phyloP scores from a whole-genome alignment of 805 yeast genomes.

The Ogataea philodendri region DNA sequence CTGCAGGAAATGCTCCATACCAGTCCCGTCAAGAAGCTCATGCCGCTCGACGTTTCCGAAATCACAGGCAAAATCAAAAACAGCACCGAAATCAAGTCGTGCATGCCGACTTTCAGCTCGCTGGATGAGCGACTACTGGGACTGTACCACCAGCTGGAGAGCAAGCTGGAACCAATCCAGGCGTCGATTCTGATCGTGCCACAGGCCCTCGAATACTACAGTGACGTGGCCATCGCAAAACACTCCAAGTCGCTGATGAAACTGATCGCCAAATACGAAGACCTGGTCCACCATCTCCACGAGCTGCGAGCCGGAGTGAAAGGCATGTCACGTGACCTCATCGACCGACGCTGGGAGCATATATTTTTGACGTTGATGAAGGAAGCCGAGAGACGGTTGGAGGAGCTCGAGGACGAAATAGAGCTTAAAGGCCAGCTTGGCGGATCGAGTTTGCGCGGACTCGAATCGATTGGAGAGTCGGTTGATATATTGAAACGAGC shows the following conservation, averaged over 20 bases:
- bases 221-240: constrained; percentile 27
- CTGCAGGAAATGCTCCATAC: constrained; percentile 38
- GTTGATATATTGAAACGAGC: constrained; percentile 25
- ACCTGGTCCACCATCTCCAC: constrained; percentile 40
- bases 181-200: constrained; percentile 55
- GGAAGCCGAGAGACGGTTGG: constrained; percentile 36
- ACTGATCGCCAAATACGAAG: constrained; percentile 39
- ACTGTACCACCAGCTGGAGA: constrained; percentile 41
- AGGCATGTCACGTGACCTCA: constrained; percentile 42
- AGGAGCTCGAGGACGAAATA: constrained; percentile 24
- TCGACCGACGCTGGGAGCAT: constrained; percentile 56
- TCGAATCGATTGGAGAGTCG: constrained; percentile 14
- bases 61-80: constrained; percentile 12
- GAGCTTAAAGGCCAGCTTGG: constrained; percentile 6
- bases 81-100: constrained; percentile 18
- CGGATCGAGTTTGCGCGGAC: not conserved
- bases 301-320: constrained; percentile 41
- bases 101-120: constrained; percentile 39
- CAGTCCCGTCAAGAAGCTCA: constrained; percentile 39
- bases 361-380: constrained; percentile 47
- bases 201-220: constrained; percentile 44
- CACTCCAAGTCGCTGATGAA: constrained; percentile 34
- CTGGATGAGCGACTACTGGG: constrained; percentile 41
- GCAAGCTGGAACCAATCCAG: constrained; percentile 47
- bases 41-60: constrained; percentile 14